Conservation (phyloP, 2,329 filamentous ascomycete genomes). For the Penicillium vulpinum region DNA sequence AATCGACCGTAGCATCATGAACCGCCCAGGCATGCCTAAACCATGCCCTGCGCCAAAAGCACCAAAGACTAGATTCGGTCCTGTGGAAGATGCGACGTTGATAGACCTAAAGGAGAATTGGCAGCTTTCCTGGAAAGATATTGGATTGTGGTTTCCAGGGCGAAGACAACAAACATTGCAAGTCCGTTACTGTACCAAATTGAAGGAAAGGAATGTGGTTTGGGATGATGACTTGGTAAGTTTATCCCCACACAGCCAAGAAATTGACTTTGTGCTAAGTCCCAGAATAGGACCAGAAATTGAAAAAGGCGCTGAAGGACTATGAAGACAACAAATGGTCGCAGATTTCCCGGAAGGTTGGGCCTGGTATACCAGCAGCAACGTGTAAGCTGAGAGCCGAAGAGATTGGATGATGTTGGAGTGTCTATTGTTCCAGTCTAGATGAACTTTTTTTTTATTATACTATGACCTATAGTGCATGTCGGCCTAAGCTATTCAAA, state of each 20-base stretch:
- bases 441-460: background rate
- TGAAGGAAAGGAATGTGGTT: conserved; percentile 88
- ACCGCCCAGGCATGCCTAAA: conserved; percentile 80
- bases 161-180: conserved; percentile 87
- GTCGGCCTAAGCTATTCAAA: background rate
- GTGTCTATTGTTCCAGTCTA: background rate
- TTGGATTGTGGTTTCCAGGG: conserved; percentile 92
- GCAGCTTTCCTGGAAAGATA: conserved; percentile 95
- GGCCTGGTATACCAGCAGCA: conserved; percentile 81
- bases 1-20: conserved; percentile 70
- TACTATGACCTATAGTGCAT: background rate
- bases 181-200: conserved; percentile 90
- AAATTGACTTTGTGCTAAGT: background rate
- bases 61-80: conserved; percentile 2
- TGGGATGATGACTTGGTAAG: conserved; percentile 91
- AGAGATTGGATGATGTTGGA: conserved; percentile 28
- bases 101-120: conserved; percentile 93
- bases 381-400: conserved; percentile 80
- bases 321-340: conserved; percentile 76
- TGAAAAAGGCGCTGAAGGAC: conserved; percentile 42
- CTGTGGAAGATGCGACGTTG: conserved; percentile 72
- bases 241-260: background rate
- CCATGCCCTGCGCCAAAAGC: conserved; percentile 69
- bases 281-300: conserved; percentile 35
- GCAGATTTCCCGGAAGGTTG: conserved; percentile 86